phyloP scores from a whole-genome alignment of 2,329 filamentous ascomycete genomes.

The Whalleya microplaca region DNA sequence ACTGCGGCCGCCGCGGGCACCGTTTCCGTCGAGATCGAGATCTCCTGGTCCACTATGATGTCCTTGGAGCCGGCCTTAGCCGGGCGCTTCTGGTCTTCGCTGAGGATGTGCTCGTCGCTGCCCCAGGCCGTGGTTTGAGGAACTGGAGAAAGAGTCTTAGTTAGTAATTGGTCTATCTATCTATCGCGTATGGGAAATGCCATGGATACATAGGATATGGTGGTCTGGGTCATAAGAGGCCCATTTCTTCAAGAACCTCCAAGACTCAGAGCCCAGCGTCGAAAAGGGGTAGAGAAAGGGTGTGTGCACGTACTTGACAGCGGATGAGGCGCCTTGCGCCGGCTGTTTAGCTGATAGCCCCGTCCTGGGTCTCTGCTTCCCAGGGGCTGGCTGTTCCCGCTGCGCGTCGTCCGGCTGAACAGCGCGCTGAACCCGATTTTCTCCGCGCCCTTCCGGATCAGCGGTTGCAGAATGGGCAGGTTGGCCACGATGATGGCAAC shows the following conservation, averaged over 20 bases:
- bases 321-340: background rate
- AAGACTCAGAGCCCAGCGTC: background rate
- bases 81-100: background rate
- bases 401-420: conserved; percentile 15
- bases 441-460: conserved; percentile 17
- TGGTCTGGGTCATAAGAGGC: background rate
- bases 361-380: conserved; percentile 3
- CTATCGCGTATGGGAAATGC: background rate
- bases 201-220: background rate
- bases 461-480: conserved; percentile 30
- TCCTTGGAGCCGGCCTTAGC: background rate
- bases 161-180: background rate
- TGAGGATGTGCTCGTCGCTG: conserved; percentile 23
- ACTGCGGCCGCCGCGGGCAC: background rate
- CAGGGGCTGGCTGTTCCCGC: conserved; percentile 3
- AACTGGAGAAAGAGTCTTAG: too few relatives aligned
- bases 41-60: background rate
- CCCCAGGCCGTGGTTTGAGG: conserved; percentile 12
- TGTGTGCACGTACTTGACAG: background rate
- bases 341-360: background rate
- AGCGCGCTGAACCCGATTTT: conserved; percentile 22
- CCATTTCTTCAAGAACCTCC: background rate
- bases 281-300: background rate
- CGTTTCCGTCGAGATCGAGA: background rate
- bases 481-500: conserved; percentile 44